These are phyloP conservation scores for Pluteus cervinus DNA, from an alignment of 768 basidiomycete species.

Conservation along the genomic window DNA sequence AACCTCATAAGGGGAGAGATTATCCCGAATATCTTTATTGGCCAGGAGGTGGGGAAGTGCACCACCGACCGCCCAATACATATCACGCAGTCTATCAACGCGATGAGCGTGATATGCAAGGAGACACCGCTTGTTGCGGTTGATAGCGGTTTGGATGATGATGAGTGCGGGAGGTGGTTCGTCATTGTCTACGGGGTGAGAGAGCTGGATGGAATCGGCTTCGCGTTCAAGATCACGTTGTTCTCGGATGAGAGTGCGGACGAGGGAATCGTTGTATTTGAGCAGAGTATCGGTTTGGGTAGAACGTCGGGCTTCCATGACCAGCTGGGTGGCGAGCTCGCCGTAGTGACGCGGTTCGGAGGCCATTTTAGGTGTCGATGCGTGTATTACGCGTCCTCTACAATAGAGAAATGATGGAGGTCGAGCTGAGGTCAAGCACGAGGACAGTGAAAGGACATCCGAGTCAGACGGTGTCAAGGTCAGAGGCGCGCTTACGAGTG, in stretches of 20 bases:
- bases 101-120: conserved; percentile 91
- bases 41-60: conserved; percentile 79
- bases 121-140: conserved; percentile 93
- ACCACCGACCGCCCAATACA: conserved; percentile 88
- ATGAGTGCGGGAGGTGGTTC: conserved; percentile 64
- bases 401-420: too few relatives aligned
- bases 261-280: conserved; percentile 88
- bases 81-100: conserved; percentile 72
- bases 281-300: conserved; percentile 76
- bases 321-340: conserved; percentile 84
- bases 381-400: conserved; percentile 9
- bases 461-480: neutral
- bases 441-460: too few relatives aligned
- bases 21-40: conserved; percentile 60
- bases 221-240: conserved; percentile 80
- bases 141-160: conserved; percentile 84
- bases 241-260: conserved; percentile 83
- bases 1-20: conserved; percentile 74
- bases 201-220: conserved; percentile 32
- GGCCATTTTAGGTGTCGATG: conserved; percentile 25
- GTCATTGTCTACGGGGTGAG: too few relatives aligned
- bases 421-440: too few relatives aligned
- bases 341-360: conserved; percentile 63
- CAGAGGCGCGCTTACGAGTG: neutral
- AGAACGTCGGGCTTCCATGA: conserved; percentile 82